A percentile compares a stretch with the other conserved stretches of the same genome.
Conservation (phyloP, 352 stramenopile genomes). For the Globisporangium nunn region DNA sequence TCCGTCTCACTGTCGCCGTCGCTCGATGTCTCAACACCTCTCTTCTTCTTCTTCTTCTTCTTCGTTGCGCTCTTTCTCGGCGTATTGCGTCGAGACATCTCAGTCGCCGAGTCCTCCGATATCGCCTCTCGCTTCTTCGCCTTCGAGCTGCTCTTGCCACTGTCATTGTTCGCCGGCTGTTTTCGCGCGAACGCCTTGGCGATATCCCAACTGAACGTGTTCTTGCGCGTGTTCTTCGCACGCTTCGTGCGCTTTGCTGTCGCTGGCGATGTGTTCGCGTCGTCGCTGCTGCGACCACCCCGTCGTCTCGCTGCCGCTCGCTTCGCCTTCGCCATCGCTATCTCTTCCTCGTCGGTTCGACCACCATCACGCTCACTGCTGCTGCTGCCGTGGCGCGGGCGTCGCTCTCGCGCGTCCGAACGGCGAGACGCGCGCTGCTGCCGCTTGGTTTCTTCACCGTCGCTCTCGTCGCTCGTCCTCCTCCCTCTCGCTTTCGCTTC, state of each 20-base stretch:
- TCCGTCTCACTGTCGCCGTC: not conserved
- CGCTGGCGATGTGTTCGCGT: not conserved
- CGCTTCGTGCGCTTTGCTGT: slow-evolving; percentile 9
- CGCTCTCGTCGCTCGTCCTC: not conserved
- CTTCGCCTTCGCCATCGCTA: not conserved
- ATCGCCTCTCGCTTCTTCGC: not conserved
- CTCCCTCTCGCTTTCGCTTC: too few relatives aligned
- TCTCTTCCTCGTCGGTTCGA: not conserved
- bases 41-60: not conserved
- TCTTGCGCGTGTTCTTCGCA: slow-evolving; percentile 45
- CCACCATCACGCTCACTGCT: not conserved
- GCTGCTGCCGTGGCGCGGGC: not conserved
- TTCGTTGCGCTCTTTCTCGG: not conserved
- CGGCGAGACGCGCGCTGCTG: too few relatives aligned
- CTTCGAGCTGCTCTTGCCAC: not conserved
- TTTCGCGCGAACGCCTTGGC: slow-evolving; percentile 61
- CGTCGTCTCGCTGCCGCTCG: not conserved
- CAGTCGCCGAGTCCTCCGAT: not conserved
- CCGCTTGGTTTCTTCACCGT: too few relatives aligned
- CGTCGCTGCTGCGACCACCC: not conserved
- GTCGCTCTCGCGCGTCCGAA: too few relatives aligned
- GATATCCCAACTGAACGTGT: slow-evolving; percentile 72
- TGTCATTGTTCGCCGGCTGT: slow-evolving; percentile 14
- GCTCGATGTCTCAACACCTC: not conserved
- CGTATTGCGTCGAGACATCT: not conserved